Conservation (phyloP, 768 basidiomycete genomes). For the Lentinula sp. region DNA sequence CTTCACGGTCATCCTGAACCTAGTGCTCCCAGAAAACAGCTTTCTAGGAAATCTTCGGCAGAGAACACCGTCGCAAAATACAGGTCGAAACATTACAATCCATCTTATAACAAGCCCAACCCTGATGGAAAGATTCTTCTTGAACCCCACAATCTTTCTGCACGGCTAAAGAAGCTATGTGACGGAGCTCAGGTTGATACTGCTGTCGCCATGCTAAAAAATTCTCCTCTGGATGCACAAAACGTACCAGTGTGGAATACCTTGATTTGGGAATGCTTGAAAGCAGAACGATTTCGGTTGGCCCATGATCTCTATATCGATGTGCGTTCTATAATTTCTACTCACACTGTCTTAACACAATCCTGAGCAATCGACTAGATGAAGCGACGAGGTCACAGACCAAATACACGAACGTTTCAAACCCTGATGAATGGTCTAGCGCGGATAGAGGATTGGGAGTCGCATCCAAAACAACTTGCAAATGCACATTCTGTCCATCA, state of each 20-base stretch:
- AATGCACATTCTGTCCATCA: slow-evolving; percentile 59
- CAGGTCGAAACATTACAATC: slow-evolving; percentile 3
- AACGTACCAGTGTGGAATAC: slow-evolving; percentile 79
- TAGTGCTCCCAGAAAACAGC: not conserved
- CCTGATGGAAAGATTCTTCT: slow-evolving; percentile 26
- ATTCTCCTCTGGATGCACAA: slow-evolving; percentile 65
- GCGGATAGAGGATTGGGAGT: slow-evolving; percentile 55
- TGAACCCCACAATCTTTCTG: slow-evolving; percentile 57
- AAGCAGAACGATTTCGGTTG: slow-evolving; percentile 48
- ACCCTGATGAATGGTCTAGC: slow-evolving; percentile 65
- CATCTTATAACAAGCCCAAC: not conserved
- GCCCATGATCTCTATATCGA: slow-evolving; percentile 65
- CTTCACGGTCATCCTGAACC: not conserved
- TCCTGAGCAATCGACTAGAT: slow-evolving; percentile 41
- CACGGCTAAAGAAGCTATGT: slow-evolving; percentile 53
- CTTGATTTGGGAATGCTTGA: slow-evolving; percentile 60
- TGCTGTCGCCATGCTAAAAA: slow-evolving; percentile 64
- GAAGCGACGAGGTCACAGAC: slow-evolving; percentile 77
- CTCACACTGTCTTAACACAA: not conserved
- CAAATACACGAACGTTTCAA: slow-evolving; percentile 60
- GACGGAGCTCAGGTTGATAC: slow-evolving; percentile 49
- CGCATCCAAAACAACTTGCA: slow-evolving; percentile 52
- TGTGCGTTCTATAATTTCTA: slow-evolving; percentile 30
- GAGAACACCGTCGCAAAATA: not conserved
- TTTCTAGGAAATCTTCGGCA: not conserved